These are phyloP conservation scores for Coemansia sp. DNA, from an alignment of 192 early-diverging fungal genomes.

Conservation along the genomic window DNA sequence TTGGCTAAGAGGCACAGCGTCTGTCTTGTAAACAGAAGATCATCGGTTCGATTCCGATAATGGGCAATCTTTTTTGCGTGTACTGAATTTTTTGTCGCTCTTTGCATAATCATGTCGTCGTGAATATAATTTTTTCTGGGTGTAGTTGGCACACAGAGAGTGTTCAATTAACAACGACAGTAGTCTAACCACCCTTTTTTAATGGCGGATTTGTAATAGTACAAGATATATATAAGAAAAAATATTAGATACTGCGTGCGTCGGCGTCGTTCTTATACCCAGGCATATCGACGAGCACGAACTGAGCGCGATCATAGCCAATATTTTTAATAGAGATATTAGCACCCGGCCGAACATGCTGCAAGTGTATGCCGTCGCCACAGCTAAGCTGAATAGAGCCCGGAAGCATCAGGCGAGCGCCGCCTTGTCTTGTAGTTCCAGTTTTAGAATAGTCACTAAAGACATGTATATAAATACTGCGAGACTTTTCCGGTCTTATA, in stretches of 20 bases:
- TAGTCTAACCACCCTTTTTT: too few species aligned
- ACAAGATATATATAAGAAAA: neutral
- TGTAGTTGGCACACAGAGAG: neutral
- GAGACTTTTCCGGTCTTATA: slow-evolving; percentile 16
- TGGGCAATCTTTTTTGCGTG: neutral
- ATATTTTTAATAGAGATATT: slow-evolving; percentile 38
- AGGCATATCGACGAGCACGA: slow-evolving; percentile 52
- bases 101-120: too few species aligned
- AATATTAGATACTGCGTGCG: slow-evolving; percentile 25
- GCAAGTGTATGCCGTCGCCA: slow-evolving; percentile 44
- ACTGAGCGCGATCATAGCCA: slow-evolving; percentile 54
- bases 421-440: slow-evolving; percentile 23
- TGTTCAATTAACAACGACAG: too few species aligned
- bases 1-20: slow-evolving; percentile 24
- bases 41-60: slow-evolving; percentile 23
- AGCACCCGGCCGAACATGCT: slow-evolving; percentile 24
- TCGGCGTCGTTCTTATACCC: slow-evolving; percentile 21
- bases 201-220: neutral
- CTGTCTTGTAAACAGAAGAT: slow-evolving; percentile 34
- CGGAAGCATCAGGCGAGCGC: slow-evolving; percentile 43
- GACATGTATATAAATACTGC: slow-evolving; percentile 40
- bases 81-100: too few species aligned
- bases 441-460: slow-evolving; percentile 38
- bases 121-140: neutral
- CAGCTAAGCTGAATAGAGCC: slow-evolving; percentile 32